These are phyloP conservation scores for Hydnomerulius pinastri DNA, from an alignment of 768 basidiomycete genomes.

Conservation along the genomic window DNA sequence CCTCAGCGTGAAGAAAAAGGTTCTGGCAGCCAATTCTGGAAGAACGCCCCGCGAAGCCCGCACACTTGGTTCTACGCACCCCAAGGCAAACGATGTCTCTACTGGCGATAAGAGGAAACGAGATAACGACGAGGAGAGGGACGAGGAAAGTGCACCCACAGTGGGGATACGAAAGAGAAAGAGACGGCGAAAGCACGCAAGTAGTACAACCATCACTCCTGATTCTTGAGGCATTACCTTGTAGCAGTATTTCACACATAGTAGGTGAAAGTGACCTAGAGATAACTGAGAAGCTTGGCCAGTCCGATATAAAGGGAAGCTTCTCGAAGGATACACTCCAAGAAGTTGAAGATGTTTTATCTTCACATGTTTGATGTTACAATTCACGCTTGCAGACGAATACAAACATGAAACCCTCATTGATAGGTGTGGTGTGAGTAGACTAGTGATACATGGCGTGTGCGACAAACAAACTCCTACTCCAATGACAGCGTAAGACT, in stretches of 20 bases:
- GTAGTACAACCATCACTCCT: background rate
- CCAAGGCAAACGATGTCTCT: background rate
- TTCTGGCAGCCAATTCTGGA: constrained; percentile 21
- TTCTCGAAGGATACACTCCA: no score
- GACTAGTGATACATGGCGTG: background rate
- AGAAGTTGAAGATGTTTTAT: no score
- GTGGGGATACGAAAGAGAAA: constrained; percentile 21
- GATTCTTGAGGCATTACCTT: background rate
- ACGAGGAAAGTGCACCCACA: background rate
- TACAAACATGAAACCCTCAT: no score
- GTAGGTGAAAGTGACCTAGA: no score
- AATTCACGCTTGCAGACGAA: no score
- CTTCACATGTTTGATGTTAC: no score
- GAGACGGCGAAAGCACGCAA: constrained; percentile 17
- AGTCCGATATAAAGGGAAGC: no score
- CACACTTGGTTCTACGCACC: background rate
- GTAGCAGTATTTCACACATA: no score
- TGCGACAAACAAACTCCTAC: background rate
- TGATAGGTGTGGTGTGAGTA: no score
- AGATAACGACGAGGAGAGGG: background rate
- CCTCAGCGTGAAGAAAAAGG: constrained; percentile 89
- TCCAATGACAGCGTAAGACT: constrained; percentile 6
- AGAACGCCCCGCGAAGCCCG: background rate
- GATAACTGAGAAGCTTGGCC: no score
- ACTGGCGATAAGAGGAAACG: constrained; percentile 23